Evolutionary conservation across 2,329 filamentous ascomycete species (phyloP).

Genomic region (Pseudogymnoascus sp.): DNA sequence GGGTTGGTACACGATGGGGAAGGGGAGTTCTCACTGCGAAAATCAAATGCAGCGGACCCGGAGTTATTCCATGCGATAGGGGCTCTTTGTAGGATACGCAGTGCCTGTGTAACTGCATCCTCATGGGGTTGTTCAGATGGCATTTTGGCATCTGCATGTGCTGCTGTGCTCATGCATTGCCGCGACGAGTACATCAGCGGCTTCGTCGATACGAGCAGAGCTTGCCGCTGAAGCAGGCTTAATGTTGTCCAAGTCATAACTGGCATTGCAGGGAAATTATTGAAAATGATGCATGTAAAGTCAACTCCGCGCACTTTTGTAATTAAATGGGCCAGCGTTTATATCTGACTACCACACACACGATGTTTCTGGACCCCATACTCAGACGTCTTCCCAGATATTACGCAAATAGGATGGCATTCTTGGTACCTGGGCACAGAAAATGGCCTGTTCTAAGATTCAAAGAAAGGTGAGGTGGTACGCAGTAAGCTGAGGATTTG

Average conservation of each 20-base stretch:
- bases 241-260: background rate
- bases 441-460: background rate
- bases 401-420: background rate
- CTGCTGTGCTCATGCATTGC: background rate
- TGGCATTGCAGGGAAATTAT: background rate
- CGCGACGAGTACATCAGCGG: background rate
- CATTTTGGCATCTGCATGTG: background rate
- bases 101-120: background rate
- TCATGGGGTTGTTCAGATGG: background rate
- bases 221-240: background rate
- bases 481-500: background rate
- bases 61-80: conserved; percentile 23
- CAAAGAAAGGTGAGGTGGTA: background rate
- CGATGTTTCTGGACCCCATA: background rate
- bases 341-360: background rate
- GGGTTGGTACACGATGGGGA: background rate
- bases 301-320: background rate
- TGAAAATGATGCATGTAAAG: background rate
- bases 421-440: background rate
- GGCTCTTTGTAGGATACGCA: background rate
- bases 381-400: background rate
- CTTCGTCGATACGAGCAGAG: background rate
- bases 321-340: background rate
- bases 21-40: conserved; percentile 22
- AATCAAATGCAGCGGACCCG: conserved; percentile 27